A percentile compares a stretch with the other conserved stretches of the same genome.
Evolutionary conservation across 345 rosid genomes (phyloP).

Genomic region (Combretum micranthum): DNA sequence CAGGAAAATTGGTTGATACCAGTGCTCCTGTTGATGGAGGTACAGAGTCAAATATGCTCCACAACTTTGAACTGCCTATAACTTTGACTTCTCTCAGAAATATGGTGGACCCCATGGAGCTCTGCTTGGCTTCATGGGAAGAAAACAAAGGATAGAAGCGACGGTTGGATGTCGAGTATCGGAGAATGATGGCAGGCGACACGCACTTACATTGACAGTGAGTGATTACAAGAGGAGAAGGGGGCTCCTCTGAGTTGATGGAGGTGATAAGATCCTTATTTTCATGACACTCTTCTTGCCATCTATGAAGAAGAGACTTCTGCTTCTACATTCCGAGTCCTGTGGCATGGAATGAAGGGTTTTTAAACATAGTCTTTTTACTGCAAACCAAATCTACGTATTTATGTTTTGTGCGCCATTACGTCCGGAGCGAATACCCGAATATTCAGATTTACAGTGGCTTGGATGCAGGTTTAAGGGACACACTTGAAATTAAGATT

Average conservation of each 20-base stretch:
- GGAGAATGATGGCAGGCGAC: conserved; percentile 87
- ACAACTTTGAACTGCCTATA: conserved; percentile 72
- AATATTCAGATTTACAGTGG: too few species aligned
- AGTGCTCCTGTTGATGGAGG: conserved; percentile 87
- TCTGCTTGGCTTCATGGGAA: conserved; percentile 79
- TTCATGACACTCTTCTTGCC: too few species aligned
- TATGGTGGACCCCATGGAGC: conserved; percentile 85
- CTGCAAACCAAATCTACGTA: too few species aligned
- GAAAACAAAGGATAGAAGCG: conserved; percentile 87
- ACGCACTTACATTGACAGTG: conserved; percentile 79
- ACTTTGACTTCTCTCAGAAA: conserved; percentile 57
- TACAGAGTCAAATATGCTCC: conserved; percentile 62
- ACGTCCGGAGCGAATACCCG: too few species aligned
- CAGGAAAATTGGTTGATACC: conserved; percentile 92
- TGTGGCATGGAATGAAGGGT: too few species aligned
- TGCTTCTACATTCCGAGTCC: too few species aligned
- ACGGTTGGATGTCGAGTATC: conserved; percentile 69
- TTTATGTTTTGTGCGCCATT: too few species aligned
- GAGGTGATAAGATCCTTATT: too few species aligned
- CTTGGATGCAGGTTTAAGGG: too few species aligned
- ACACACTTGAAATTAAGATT: too few species aligned
- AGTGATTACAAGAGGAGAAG: conserved; percentile 98
- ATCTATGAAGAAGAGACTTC: too few species aligned
- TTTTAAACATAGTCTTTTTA: too few species aligned
- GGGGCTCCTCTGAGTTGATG: conserved; percentile 64